Conservation (phyloP, 495 filamentous ascomycete species). For the Chaetomium tenue region DNA sequence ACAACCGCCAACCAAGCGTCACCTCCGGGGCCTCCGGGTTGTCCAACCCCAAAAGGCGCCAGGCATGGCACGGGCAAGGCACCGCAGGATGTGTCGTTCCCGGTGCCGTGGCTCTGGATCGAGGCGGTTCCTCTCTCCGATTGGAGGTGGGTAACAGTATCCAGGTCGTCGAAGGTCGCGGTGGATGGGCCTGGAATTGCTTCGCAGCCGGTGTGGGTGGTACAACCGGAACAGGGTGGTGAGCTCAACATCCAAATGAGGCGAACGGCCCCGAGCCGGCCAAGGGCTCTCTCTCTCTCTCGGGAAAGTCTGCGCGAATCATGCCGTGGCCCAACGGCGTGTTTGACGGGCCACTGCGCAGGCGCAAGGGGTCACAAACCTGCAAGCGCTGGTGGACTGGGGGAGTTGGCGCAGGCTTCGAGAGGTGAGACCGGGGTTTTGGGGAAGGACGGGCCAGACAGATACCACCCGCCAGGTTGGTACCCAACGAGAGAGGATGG, state of each 20-base stretch:
- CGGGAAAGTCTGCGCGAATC: constrained; percentile 13
- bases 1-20: not conserved
- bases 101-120: constrained; percentile 13
- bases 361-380: not conserved
- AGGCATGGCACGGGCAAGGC: not conserved
- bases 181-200: not conserved
- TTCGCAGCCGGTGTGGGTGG: constrained; percentile 16
- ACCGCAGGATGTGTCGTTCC: not conserved
- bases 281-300: not conserved
- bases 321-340: not conserved
- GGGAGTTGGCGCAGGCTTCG: constrained; percentile 8
- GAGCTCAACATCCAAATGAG: constrained; percentile 2
- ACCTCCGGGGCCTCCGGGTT: not conserved
- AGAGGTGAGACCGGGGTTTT: constrained; percentile 9
- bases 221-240: constrained; percentile 6
- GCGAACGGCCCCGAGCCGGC: constrained; percentile 1
- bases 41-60: not conserved
- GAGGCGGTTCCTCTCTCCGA: not conserved
- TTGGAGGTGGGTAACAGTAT: not conserved
- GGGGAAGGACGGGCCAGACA: not conserved
- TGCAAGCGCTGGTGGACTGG: not conserved
- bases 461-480: not conserved
- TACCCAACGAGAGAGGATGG: not conserved
- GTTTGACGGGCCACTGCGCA: constrained; percentile 12
- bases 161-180: not conserved